A percentile compares a stretch with the other conserved stretches of the same genome.
phyloP scores from a whole-genome alignment of 1,284 basidiomycete species.

The Melanopsichium pennsylvanicum region DNA sequence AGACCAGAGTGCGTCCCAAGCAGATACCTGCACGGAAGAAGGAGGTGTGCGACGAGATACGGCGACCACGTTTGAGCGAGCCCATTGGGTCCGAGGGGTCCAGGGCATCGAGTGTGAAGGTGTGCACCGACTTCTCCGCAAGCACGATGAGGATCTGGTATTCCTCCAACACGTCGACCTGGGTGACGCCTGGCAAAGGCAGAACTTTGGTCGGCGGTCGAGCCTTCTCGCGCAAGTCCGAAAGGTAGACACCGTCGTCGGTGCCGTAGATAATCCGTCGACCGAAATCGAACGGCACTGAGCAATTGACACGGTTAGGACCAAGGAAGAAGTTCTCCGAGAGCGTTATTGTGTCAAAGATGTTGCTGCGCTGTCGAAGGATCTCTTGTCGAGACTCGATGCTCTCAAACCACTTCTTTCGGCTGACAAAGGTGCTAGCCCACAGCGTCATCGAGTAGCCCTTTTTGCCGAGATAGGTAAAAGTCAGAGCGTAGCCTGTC shows the following conservation, averaged over 20 bases:
- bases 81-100: constrained; percentile 88
- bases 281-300: constrained; percentile 88
- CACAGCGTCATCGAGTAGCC: constrained; percentile 92
- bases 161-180: constrained; percentile 95
- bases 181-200: constrained; percentile 85
- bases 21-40: constrained; percentile 98
- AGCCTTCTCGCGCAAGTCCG: constrained; percentile 79
- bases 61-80: constrained; percentile 89
- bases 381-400: constrained; percentile 88
- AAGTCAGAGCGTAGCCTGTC: constrained; percentile 88
- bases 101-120: constrained; percentile 92
- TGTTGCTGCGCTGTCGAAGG: constrained; percentile 81
- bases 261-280: constrained; percentile 92
- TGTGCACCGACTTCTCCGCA: constrained; percentile 87
- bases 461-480: constrained; percentile 90
- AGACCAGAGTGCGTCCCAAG: constrained; percentile 91
- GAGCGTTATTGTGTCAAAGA: constrained; percentile 86
- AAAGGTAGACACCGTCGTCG: constrained; percentile 94
- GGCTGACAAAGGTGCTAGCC: constrained; percentile 83
- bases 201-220: constrained; percentile 83
- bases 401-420: constrained; percentile 93
- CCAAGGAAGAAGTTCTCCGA: constrained; percentile 88
- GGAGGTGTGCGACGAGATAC: constrained; percentile 93
- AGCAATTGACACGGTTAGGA: constrained; percentile 81
- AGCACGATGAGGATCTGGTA: constrained; percentile 94